A percentile compares a stretch with the other conserved stretches of the same genome.
These are phyloP conservation scores for Lophium mytilinum DNA, from an alignment of 495 filamentous ascomycete species.

Conservation along the genomic window DNA sequence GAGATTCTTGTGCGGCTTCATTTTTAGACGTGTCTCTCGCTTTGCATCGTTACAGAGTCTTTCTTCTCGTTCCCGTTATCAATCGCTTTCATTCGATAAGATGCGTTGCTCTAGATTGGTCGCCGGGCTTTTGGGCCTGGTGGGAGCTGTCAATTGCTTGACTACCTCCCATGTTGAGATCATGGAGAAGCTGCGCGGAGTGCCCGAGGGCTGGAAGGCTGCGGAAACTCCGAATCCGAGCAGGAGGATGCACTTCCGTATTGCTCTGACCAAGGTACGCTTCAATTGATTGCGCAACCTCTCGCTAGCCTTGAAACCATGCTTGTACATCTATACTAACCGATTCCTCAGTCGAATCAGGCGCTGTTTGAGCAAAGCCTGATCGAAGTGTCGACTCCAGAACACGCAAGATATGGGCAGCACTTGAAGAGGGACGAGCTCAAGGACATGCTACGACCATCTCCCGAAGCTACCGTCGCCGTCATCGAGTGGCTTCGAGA, in stretches of 20 bases:
- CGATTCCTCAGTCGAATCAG: constrained; percentile 39
- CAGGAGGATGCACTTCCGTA: constrained; percentile 27
- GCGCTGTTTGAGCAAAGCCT: constrained; percentile 52
- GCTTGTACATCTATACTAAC: not conserved
- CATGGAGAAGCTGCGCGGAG: constrained; percentile 13
- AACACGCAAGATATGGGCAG: constrained; percentile 51
- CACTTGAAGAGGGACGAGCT: constrained; percentile 51
- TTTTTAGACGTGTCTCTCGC: not conserved
- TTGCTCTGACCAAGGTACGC: constrained; percentile 29
- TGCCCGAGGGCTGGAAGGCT: constrained; percentile 31
- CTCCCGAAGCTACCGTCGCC: constrained; percentile 14
- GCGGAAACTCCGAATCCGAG: constrained; percentile 21
- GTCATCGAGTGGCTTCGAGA: constrained; percentile 28
- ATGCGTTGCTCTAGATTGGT: constrained; percentile 14
- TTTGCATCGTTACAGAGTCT: not conserved
- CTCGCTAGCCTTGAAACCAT: not conserved
- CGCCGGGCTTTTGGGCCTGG: constrained; percentile 23
- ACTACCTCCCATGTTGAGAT: constrained; percentile 8
- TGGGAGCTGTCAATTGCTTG: constrained; percentile 5
- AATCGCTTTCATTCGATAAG: not conserved
- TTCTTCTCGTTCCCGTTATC: not conserved
- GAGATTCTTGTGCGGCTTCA: not conserved
- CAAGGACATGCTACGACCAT: constrained; percentile 27
- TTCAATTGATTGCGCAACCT: not conserved
- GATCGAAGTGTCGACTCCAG: constrained; percentile 55